Base-by-base conservation (phyloP, 805 yeast genomes). In the Sugiyamaella smithiae region DNA sequence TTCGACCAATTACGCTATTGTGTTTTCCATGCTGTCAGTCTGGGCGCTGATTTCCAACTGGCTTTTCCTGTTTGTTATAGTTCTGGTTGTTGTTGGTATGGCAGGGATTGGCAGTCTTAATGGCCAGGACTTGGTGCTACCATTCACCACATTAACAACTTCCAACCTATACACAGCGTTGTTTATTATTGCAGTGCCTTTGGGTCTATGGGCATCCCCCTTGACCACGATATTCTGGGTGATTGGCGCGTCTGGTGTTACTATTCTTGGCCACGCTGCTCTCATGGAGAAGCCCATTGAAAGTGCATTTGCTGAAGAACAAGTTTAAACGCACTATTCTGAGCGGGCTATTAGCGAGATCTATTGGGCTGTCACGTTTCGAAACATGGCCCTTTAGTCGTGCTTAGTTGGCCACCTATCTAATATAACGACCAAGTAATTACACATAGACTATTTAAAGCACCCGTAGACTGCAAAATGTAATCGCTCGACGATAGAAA, bases 211-310 rank as follows among this genome's bases (percentile, higher is more conserved):
- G 7, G 96, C 97, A 19, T 83, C 91, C 56, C 97, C 98, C 23
- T 74, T 93, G 54, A 78, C 91, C 45, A 86, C 97, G 3, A 67
- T 93, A 67, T 75, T 93, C 73, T 93, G 98, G 98, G 78, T 91
- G 58, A 77, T 85, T 58, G 93, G 96, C 58, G 86, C 95, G 12
- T 83, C 93, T 33, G 84, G 84, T 23, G 84, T 84, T 42, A 67
- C 85, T 31, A 86, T 91, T 35, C 70, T 89, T 41, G 77, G 88
- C 2, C 99, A 93, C 67, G 99, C 97, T 40, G 74, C 90, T 2
- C 73, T 91, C 54, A 75, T 93, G 79, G 98, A 93, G 64, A 93
- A 91, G 70, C 99, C 99, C 17, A 83, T 90, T 52, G 98, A 93
- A 71, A 82, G 91, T 32, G 90, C 91, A 16, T 93, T 91, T 64